phyloP scores from a whole-genome alignment of 148 eudicot species.

The Bassia scoparia region DNA sequence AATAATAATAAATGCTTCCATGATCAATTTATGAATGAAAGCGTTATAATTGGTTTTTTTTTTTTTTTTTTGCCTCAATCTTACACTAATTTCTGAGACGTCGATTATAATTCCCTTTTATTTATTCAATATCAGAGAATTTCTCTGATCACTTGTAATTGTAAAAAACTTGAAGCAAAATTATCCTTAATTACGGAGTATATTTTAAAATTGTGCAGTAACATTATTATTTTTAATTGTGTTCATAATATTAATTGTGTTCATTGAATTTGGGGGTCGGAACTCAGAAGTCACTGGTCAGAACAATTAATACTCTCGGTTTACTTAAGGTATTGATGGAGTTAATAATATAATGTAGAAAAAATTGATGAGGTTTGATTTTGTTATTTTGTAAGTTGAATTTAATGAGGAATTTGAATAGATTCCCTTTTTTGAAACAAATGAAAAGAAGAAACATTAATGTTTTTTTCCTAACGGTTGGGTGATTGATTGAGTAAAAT shows the following conservation, averaged over 20 bases:
- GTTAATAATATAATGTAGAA: not conserved
- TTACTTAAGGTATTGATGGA: not conserved
- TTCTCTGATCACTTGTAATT: constrained; percentile 18
- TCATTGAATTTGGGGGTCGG: not conserved
- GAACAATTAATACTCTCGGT: constrained; percentile 1
- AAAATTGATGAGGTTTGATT: constrained; percentile 2
- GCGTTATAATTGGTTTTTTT: not conserved
- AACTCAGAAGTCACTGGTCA: no score
- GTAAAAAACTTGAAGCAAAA: not conserved
- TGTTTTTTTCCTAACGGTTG: no score
- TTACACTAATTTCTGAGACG: constrained; percentile 1
- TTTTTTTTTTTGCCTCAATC: constrained; percentile 6
- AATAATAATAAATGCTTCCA: constrained; percentile 15
- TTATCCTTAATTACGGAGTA: no score
- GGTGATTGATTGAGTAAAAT: no score
- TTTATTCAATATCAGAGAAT: constrained; percentile 20
- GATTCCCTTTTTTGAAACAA: no score
- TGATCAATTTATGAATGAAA: constrained; percentile 24
- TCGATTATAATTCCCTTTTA: not conserved
- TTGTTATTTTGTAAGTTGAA: no score
- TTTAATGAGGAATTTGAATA: no score
- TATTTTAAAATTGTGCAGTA: no score
- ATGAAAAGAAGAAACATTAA: no score
- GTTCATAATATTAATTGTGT: not conserved
- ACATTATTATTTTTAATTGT: not conserved